Evolutionary conservation across 257 asterid species (phyloP).

Genomic region (Nicotiana benthamiana): DNA sequence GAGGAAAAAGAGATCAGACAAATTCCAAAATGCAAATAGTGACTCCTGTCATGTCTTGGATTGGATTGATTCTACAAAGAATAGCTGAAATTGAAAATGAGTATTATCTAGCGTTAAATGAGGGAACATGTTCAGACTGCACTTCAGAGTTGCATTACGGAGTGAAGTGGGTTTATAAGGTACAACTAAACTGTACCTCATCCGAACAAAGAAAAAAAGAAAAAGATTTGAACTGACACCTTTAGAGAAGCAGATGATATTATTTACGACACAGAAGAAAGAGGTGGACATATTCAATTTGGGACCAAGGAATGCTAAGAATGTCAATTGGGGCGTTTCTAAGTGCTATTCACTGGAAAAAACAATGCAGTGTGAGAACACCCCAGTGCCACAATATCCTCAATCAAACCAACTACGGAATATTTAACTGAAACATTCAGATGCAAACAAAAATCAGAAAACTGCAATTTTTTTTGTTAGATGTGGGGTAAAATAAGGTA

Average conservation of each 20-base stretch:
- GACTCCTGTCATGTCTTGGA: neutral
- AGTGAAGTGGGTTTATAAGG: neutral
- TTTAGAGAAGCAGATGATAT: neutral
- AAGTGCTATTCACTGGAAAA: neutral
- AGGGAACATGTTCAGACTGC: slow-evolving; percentile 6
- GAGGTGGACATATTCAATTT: neutral
- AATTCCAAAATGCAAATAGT: neutral
- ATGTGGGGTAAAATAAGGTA: neutral
- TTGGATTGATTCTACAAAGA: neutral
- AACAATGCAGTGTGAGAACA: neutral
- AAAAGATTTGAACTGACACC: neutral
- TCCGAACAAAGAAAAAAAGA: neutral
- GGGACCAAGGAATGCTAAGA: neutral
- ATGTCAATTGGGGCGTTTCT: neutral
- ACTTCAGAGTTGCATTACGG: neutral
- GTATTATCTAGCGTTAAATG: neutral
- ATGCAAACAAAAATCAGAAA: neutral
- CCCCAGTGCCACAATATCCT: neutral
- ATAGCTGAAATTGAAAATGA: neutral
- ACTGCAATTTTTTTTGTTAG: neutral
- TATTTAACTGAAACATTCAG: neutral
- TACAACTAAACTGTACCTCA: neutral
- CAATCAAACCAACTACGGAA: neutral
- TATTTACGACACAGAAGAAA: neutral
- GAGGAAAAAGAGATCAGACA: neutral